Base-by-base conservation (phyloP, 1,284 basidiomycete species). In the Hypsizygus ulmarius region DNA sequence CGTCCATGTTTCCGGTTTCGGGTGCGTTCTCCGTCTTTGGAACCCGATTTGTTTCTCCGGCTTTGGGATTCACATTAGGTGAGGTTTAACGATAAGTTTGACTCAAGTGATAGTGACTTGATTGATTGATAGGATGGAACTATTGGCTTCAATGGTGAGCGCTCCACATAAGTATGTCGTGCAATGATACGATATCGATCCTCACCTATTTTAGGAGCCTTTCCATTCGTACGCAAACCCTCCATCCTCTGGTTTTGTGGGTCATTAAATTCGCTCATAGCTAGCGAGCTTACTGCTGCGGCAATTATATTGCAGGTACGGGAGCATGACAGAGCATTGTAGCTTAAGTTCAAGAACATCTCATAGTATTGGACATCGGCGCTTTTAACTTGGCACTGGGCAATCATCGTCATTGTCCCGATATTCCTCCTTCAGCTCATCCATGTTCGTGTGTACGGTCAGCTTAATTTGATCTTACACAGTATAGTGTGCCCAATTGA, bases 71-170 rank as follows among this genome's bases (percentile, higher is more conserved):
- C 56, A 75, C 78, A 11, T 63, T 78, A 21, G 75, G 75, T 75
- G 42, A 57, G 57, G 36, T 11, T 33, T 43, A 8, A 9, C 19
- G 21, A 34, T 32, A n/a, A 18, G 19, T 47, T 39, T 36, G 3
- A 37, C 19, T 19, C 9, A 11, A 5, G 18, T 43, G 15, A 14
- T 16, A 27, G n/a, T 15, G 36, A 25, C 21, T 25, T 4, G 21
- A 25, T 7, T 25, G 21, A 4, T 25, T 25, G 21, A 14, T 21
- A 77, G 76, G 63, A 1, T 66, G 76, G 74, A 77, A 74, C 59
- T 77, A 79, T 52, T 79, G 75, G 72, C 58, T 78, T n/a, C 75
- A 77, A 57, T 78, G 78, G 73, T 76, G 12, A 43, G 64, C 54
- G 11, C 32, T 21, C 9, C 57, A 4, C 28, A n/a, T n/a, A n/a